A percentile compares a stretch with the other conserved stretches of the same genome.
phyloP scores from a whole-genome alignment of 2,329 filamentous ascomycete genomes.

The Arthroderma sp. region DNA sequence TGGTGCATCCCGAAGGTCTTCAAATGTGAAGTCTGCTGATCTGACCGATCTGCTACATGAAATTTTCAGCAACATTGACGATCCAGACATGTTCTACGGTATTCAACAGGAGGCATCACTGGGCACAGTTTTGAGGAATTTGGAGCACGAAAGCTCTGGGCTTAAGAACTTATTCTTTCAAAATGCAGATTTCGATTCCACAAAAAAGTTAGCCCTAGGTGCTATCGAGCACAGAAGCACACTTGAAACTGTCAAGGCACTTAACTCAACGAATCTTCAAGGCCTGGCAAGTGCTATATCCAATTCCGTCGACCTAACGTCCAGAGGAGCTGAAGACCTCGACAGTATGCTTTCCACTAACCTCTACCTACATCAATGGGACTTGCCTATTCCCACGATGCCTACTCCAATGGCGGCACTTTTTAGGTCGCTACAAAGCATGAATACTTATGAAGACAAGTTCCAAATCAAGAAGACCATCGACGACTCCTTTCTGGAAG shows the following conservation, averaged over 20 bases:
- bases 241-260: slow-evolving; percentile 58
- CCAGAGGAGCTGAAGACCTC: slow-evolving; percentile 37
- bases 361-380: slow-evolving; percentile 79
- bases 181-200: slow-evolving; percentile 79
- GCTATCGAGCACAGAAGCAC: slow-evolving; percentile 44
- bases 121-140: slow-evolving; percentile 60
- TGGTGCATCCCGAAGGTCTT: slow-evolving; percentile 54
- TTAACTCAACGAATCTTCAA: slow-evolving; percentile 70
- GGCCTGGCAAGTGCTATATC: slow-evolving; percentile 74
- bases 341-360: slow-evolving; percentile 69
- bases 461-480: slow-evolving; percentile 43
- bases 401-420: slow-evolving; percentile 53
- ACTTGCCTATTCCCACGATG: slow-evolving; percentile 59
- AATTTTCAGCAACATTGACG: slow-evolving; percentile 86
- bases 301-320: slow-evolving; percentile 44
- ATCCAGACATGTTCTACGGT: slow-evolving; percentile 93
- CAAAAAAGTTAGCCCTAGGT: slow-evolving; percentile 51
- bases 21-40: slow-evolving; percentile 39
- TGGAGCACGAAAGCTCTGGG: slow-evolving; percentile 83
- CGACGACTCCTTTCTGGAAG: slow-evolving; percentile 45
- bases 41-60: slow-evolving; percentile 58
- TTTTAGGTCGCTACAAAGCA: slow-evolving; percentile 68
- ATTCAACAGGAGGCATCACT: slow-evolving; percentile 66
- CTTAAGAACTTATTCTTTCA: slow-evolving; percentile 79
- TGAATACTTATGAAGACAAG: slow-evolving; percentile 53